Conservation (phyloP, 495 filamentous ascomycete genomes). For the Penicillium canescens region DNA sequence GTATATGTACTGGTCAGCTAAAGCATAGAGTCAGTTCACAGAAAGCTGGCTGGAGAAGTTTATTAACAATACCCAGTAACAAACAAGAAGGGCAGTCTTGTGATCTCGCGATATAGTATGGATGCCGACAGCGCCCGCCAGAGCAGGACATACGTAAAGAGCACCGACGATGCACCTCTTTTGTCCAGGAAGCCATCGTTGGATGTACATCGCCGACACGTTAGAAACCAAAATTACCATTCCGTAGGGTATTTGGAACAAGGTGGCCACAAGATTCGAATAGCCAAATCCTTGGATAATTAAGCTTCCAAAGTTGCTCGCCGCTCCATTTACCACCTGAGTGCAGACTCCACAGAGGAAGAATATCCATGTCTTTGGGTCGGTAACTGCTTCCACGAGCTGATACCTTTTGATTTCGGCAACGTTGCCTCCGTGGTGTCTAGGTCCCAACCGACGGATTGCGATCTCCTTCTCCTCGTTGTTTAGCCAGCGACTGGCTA, state of each 20-base stretch:
- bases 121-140: conserved; percentile 12
- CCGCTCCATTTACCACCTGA: conserved; percentile 12
- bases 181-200: conserved; percentile 13
- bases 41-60: background rate
- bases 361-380: conserved; percentile 13
- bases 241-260: conserved; percentile 7
- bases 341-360: conserved; percentile 14
- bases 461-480: conserved; percentile 2
- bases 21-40: background rate
- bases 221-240: conserved; percentile 9
- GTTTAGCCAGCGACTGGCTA: conserved; percentile 1
- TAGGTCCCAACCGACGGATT: background rate
- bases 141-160: conserved; percentile 9
- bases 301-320: conserved; percentile 12
- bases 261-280: background rate
- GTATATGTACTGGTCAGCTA: conserved; percentile 1
- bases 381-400: conserved; percentile 4
- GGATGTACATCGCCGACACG: conserved; percentile 12
- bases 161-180: conserved; percentile 7
- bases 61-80: background rate
- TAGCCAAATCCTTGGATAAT: conserved; percentile 7
- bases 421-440: conserved; percentile 5
- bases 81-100: conserved; percentile 1
- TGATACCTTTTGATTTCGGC: conserved; percentile 8
- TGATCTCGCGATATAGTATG: conserved; percentile 11